Evolutionary conservation across 441 rosid species (phyloP), one percentile per base, ranked within the genome.

Genomic region (Melastoma candidum): DNA sequence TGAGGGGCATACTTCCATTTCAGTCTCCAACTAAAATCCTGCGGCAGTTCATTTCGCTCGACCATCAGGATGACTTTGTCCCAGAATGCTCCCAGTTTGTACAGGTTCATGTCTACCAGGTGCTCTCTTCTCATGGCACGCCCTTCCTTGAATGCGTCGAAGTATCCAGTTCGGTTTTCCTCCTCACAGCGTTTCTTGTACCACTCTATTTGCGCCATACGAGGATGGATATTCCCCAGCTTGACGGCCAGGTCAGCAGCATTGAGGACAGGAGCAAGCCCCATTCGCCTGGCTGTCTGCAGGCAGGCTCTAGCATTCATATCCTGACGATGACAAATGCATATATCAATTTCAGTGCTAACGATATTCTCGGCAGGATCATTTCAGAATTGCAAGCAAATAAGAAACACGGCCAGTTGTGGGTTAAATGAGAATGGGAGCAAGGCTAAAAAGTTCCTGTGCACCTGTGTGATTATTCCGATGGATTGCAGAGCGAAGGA

Each of bases 121-220:
- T 4, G 11, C 59, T 54, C 66, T n/a, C 53, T 47, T 45, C 11
- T 61, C 14, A 59, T 17, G 36, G 44, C 12, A 26, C 17, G 7
- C 45, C 3, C 11, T 13, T 44, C 25, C 64, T 26, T 44, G 54
- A 61, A 61, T 2, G 66, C 43, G 48, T 54, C 59, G 13, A 41
- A 61, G 48, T 61, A 54, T 1, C 66, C 66, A 10, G 12, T 36
- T 26, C 41, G 24, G 36, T 61, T 53, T 11, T 1, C 8, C 26
- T 11, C 32, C 0, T 61, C 54, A 11, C 66, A 61, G 27, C 13
- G 17, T 7, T 1, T 44, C 44, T 61, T 61, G 54, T 54, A 61
- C 46, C 66, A 61, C 49, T 61, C 66, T 7, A 61, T 43, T 11
- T 61, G 54, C 43, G 59, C 54, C 47, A 48, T 48, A 32, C 10